A percentile compares a stretch with the other conserved stretches of the same genome.
Evolutionary conservation across 495 filamentous ascomycete species (phyloP).

Genomic region (Lasiosphaeria ovina): DNA sequence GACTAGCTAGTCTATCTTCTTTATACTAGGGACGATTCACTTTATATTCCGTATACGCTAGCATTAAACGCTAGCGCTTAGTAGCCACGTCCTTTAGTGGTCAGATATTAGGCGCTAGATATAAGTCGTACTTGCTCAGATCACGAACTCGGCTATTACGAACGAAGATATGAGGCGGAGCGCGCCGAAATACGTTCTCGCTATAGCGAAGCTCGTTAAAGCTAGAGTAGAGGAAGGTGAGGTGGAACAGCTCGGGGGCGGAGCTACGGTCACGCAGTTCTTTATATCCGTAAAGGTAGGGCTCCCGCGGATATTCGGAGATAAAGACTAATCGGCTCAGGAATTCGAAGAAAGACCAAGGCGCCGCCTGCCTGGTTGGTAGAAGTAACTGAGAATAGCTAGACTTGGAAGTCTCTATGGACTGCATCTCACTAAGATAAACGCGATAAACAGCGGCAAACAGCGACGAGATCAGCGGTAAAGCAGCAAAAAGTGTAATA

Average conservation of each 20-base stretch:
- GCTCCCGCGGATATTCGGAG: no score
- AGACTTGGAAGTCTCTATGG: not conserved
- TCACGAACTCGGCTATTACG: conserved; percentile 16
- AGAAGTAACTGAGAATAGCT: not conserved
- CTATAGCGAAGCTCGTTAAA: no score
- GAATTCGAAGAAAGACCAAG: not conserved
- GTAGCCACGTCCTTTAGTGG: conserved; percentile 26
- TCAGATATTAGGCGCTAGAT: conserved; percentile 21
- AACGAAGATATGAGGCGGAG: conserved; percentile 12
- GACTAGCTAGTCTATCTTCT: conserved; percentile 32
- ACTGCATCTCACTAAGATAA: no score
- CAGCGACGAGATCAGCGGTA: no score
- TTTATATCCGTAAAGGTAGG: no score
- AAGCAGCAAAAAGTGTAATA: no score
- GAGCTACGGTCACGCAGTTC: no score
- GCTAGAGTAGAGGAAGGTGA: no score
- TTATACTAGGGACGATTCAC: conserved; percentile 34
- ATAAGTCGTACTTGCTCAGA: conserved; percentile 16
- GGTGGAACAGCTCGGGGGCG: no score
- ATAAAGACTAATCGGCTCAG: not conserved
- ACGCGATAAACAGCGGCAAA: no score
- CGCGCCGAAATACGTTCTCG: no score
- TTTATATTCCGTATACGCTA: conserved; percentile 31
- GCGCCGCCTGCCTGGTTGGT: not conserved
- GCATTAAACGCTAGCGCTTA: conserved; percentile 20